Conservation (phyloP, 345 rosid species). For the Eucalyptus caleyi region DNA sequence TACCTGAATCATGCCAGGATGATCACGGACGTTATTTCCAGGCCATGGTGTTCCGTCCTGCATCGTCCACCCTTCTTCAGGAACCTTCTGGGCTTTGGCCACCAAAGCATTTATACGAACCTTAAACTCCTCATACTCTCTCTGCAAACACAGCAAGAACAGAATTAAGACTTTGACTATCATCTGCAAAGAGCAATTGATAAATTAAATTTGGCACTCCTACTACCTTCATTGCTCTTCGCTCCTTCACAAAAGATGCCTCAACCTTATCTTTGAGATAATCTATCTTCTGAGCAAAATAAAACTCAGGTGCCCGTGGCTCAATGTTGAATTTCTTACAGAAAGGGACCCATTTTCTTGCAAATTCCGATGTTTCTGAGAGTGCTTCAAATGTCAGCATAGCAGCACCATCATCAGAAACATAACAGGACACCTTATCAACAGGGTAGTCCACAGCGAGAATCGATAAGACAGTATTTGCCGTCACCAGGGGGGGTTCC, state of each 20-base stretch:
- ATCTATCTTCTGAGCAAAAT: slow-evolving; percentile 52
- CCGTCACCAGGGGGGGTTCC: slow-evolving; percentile 64
- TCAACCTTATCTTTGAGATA: slow-evolving; percentile 40
- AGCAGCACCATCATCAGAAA: slow-evolving; percentile 71
- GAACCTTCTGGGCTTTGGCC: slow-evolving; percentile 46
- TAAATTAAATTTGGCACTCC: neutral
- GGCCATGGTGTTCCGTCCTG: slow-evolving; percentile 80
- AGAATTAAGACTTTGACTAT: neutral
- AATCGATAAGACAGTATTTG: slow-evolving; percentile 57
- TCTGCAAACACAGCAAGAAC: slow-evolving; percentile 12
- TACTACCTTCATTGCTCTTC: slow-evolving; percentile 59
- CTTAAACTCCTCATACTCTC: slow-evolving; percentile 67
- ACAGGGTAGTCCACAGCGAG: slow-evolving; percentile 70
- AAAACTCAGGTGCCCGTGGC: slow-evolving; percentile 68
- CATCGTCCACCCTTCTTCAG: slow-evolving; percentile 69
- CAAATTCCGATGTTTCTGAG: slow-evolving; percentile 60
- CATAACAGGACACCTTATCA: slow-evolving; percentile 59
- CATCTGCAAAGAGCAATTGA: neutral
- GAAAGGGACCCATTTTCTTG: slow-evolving; percentile 67
- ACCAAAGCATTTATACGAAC: slow-evolving; percentile 48
- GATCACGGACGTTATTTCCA: slow-evolving; percentile 51
- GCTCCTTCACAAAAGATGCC: slow-evolving; percentile 50
- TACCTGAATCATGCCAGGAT: slow-evolving; percentile 75
- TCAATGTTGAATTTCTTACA: slow-evolving; percentile 53
- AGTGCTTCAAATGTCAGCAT: slow-evolving; percentile 64